These are phyloP conservation scores for Drosera spatulata DNA, from an alignment of 179 eudicot species.

Conservation along the genomic window DNA sequence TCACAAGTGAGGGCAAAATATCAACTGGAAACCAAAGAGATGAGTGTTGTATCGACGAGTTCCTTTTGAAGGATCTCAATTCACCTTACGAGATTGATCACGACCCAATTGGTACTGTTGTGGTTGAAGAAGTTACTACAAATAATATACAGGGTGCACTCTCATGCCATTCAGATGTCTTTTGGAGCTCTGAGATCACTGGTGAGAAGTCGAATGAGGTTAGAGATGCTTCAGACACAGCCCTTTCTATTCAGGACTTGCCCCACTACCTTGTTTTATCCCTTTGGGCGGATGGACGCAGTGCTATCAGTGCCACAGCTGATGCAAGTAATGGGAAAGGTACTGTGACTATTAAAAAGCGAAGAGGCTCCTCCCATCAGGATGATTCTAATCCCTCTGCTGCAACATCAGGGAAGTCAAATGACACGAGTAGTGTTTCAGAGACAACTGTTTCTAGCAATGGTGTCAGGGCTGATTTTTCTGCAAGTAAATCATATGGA, in stretches of 20 bases:
- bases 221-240: no score
- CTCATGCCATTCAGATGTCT: no score
- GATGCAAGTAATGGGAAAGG: slow-evolving; percentile 5
- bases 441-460: slow-evolving; percentile 7
- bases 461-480: slow-evolving; percentile 8
- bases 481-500: slow-evolving; percentile 23
- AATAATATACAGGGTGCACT: no score
- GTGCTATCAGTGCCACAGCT: neutral
- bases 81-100: slow-evolving; percentile 4
- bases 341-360: neutral
- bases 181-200: no score
- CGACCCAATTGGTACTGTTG: slow-evolving; percentile 2
- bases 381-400: slow-evolving; percentile 2
- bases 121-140: slow-evolving; percentile 1
- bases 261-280: no score
- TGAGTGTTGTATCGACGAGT: neutral
- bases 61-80: neutral
- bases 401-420: neutral
- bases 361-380: slow-evolving; percentile 5
- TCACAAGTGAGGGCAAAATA: neutral
- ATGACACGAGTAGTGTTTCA: slow-evolving; percentile 4
- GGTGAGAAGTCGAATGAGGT: no score
- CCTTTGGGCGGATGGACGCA: no score
- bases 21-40: neutral
- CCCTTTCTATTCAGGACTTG: no score